phyloP scores from a whole-genome alignment of 495 filamentous ascomycete species.

The Penicillium antarcticum region DNA sequence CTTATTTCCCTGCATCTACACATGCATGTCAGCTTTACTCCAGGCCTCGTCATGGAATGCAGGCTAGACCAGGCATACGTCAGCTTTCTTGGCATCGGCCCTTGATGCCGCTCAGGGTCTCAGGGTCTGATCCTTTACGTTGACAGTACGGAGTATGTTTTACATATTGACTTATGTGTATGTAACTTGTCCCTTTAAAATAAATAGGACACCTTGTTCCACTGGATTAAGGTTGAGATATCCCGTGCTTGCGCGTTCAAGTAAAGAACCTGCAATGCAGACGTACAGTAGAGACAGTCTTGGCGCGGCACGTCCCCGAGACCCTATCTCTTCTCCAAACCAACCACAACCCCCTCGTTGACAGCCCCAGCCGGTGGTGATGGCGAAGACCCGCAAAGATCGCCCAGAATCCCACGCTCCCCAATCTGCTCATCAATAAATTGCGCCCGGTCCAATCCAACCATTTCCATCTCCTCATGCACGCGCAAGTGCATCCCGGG shows the following conservation, averaged over 20 bases:
- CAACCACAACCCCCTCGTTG: conserved; percentile 13
- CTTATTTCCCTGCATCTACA: background rate
- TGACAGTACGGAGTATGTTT: too few species aligned
- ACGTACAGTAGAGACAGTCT: background rate
- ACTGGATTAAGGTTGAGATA: background rate
- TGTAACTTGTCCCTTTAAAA: background rate
- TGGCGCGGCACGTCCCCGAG: background rate
- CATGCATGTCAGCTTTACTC: background rate
- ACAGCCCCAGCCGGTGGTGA: conserved; percentile 17
- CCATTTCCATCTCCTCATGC: conserved; percentile 52
- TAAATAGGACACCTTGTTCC: background rate
- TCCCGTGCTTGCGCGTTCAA: background rate
- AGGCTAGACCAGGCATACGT: background rate
- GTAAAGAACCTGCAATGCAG: background rate
- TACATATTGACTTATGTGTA: too few species aligned
- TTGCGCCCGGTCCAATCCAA: conserved; percentile 54
- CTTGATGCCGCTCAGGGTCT: background rate
- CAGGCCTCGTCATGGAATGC: background rate
- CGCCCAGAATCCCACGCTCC: conserved; percentile 31
- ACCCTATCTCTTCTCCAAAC: conserved; percentile 6
- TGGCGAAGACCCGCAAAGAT: conserved; percentile 16
- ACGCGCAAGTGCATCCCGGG: conserved; percentile 57
- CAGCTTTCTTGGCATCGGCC: background rate
- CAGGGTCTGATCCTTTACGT: background rate
- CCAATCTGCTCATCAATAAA: conserved; percentile 62